Base-by-base conservation (phyloP, 2,329 filamentous ascomycete species). In the Scedosporium boydii region DNA sequence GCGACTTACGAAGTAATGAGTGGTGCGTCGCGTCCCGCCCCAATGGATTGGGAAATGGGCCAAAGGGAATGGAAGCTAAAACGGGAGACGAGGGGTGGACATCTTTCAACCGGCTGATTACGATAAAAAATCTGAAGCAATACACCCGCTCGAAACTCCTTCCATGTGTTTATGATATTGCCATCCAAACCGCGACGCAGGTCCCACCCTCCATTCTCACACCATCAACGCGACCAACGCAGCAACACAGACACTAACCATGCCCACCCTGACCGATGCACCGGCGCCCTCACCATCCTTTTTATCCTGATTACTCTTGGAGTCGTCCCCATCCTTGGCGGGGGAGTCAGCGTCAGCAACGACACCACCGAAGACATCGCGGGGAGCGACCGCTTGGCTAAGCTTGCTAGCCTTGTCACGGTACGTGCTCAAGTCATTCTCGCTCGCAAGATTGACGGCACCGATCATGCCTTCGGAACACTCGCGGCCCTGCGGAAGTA, bases 391-490 rank as follows among this genome's bases (percentile, higher is more conserved):
- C 10, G n/a, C 46, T 10, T n/a, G 6, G 46, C 26, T 55, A 2
- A 61, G 27, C 10, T 16, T 18, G 59, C 9, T 9, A 6, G 59
- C 59, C 14, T 61, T 29, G n/a, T 61, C 59, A 27, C 59, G 59
- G 29, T 61, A 61, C n/a, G 34, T 21, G 3, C 42, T 29, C 27
- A 61, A 27, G 6, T 56, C 7, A 5, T 53, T 48, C 5, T 66
- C 61, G 21, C 59, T 64, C 18, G 63, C 65, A 21, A 68, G 65
- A 63, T 72, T 73, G 63, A 73, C 66, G 51, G 68, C 69, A 34
- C 69, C 70, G 6, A 72, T 67, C 71, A 73, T 72, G 55, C 72
- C 71, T 6, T 42, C 62, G 66, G 70, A 66, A 64, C 72, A 74
- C 65, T 74, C 70, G 18, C 62, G 60, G 18, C 51, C 64, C 58